A percentile compares a stretch with the other conserved stretches of the same genome.
Conservation (phyloP, 805 yeast species). For the Tetrapisispora fleetii region DNA sequence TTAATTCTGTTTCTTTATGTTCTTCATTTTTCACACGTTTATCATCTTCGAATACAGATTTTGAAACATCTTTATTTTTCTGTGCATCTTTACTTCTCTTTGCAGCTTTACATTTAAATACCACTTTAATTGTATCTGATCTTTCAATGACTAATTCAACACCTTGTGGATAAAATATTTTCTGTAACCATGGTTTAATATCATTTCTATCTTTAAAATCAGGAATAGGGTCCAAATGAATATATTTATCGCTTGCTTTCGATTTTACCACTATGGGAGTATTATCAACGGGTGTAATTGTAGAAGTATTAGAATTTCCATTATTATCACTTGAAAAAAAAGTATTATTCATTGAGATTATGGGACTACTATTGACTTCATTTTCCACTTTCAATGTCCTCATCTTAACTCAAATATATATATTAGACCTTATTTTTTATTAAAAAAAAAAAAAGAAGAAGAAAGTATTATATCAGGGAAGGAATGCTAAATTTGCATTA, state of each 20-base stretch:
- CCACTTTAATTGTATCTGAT: slow-evolving; percentile 49
- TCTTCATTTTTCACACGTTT: background rate
- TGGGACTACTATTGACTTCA: background rate
- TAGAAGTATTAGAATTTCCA: background rate
- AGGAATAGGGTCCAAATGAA: slow-evolving; percentile 31
- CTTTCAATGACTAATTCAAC: slow-evolving; percentile 52
- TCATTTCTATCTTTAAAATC: slow-evolving; percentile 36
- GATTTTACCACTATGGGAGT: background rate
- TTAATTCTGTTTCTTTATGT: background rate
- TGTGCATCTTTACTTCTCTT: slow-evolving; percentile 18
- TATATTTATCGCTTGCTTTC: slow-evolving; percentile 15
- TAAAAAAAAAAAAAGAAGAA: no score
- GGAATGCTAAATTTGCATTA: no score
- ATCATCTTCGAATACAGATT: background rate
- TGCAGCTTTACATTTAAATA: slow-evolving; percentile 48
- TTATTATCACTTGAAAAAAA: background rate
- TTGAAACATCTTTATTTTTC: background rate
- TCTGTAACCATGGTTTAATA: slow-evolving; percentile 55
- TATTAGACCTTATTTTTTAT: no score
- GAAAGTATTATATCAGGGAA: no score
- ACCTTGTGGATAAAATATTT: slow-evolving; percentile 38
- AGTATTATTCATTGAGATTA: background rate
- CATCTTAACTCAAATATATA: background rate
- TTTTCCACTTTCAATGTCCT: background rate
- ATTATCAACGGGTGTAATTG: background rate